phyloP scores from a whole-genome alignment of 2,329 filamentous ascomycete genomes.

The Aspergillus unguis region DNA sequence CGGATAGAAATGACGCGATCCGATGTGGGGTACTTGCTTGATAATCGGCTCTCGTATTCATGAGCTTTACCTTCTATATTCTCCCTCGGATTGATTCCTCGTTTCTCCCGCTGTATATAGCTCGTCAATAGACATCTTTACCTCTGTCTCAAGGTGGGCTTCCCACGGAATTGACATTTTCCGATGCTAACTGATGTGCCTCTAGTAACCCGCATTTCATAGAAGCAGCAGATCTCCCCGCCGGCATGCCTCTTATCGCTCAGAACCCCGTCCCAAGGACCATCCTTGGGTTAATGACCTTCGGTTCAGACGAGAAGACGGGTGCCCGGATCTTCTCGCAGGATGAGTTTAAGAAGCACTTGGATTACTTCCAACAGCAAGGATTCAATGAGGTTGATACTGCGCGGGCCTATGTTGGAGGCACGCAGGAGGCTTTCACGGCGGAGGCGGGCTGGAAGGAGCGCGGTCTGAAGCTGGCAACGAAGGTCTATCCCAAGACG shows the following conservation, averaged over 20 bases:
- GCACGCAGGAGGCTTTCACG: conserved; percentile 76
- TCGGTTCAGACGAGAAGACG: conserved; percentile 60
- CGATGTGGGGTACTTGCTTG: conserved; percentile 5
- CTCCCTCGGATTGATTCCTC: neutral
- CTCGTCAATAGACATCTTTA: neutral
- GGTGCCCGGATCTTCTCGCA: conserved; percentile 71
- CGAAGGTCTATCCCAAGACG: conserved; percentile 67
- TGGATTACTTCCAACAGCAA: conserved; percentile 72
- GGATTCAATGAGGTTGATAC: conserved; percentile 87
- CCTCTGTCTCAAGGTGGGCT: neutral
- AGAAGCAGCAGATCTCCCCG: neutral
- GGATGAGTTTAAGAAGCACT: conserved; percentile 66
- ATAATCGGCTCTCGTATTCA: neutral
- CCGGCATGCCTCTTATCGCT: conserved; percentile 36
- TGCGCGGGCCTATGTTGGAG: conserved; percentile 68
- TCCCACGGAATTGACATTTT: neutral
- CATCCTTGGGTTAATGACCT: conserved; percentile 85
- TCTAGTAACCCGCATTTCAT: conserved; percentile 2
- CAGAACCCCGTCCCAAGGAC: conserved; percentile 58
- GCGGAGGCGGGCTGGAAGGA: conserved; percentile 73
- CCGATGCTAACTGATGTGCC: neutral
- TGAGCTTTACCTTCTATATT: neutral
- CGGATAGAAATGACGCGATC: neutral
- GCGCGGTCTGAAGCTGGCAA: conserved; percentile 72
- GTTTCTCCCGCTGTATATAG: neutral